Conservation (phyloP, 2,329 filamentous ascomycete genomes). For the Pseudogymnoascus sp. region DNA sequence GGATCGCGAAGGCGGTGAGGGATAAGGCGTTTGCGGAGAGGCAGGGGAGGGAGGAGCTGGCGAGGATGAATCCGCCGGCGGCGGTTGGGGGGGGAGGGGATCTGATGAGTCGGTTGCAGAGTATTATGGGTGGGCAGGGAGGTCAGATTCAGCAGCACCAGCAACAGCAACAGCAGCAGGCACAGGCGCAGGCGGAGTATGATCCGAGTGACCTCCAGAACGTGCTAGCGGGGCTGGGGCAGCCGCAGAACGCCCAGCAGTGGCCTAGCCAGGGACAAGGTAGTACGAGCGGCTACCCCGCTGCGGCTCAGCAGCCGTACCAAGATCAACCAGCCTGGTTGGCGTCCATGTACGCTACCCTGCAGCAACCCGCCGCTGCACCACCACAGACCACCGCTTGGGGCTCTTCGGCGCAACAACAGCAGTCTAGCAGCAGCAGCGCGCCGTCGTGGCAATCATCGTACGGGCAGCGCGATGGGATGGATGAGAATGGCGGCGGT, state of each 20-base stretch:
- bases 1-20: conserved; percentile 30
- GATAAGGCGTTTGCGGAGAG: conserved; percentile 33
- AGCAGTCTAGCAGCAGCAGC: background rate
- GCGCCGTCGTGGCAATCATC: background rate
- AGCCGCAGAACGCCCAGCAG: background rate
- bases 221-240: background rate
- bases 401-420: background rate
- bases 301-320: background rate
- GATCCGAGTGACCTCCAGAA: background rate
- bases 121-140: background rate
- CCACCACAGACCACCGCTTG: too few species aligned
- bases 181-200: background rate
- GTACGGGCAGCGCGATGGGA: background rate
- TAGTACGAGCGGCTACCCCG: too few species aligned
- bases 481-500: background rate
- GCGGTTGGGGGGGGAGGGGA: background rate
- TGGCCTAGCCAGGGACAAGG: too few species aligned
- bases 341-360: background rate
- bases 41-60: conserved; percentile 18
- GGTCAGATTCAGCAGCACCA: too few species aligned
- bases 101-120: background rate
- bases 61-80: too few species aligned
- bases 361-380: background rate
- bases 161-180: too few species aligned
- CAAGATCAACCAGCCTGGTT: background rate